Evolutionary conservation across 2,329 filamentous ascomycete species (phyloP), one percentile per base, ranked within the genome.

Genomic region (Trichoderma atrobrunneum): DNA sequence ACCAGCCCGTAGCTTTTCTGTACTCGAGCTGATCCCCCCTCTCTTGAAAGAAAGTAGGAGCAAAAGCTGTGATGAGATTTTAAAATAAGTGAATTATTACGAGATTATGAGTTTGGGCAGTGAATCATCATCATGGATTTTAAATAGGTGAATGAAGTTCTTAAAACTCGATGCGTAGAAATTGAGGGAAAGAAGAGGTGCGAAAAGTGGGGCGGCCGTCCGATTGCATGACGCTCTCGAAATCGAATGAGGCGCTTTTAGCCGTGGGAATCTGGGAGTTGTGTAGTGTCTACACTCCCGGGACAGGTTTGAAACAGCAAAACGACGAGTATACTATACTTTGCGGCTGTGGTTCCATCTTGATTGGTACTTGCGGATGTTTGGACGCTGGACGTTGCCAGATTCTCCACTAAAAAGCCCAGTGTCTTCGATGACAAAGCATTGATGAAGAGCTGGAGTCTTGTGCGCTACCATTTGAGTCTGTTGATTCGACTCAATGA

Each of bases 251-350:
- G 43, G 43, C 43, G 43, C n/a, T 51, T 51, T 51, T 51, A 21
- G 43, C 43, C 43, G 51, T 56, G 51, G 51, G 51, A 24, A 56
- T 36, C 7, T 16, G n/a, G 11, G n/a, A 51, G n/a, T 12, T n/a
- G 3, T 11, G 43, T 51, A 51, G 43, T n/a, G 1, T 24, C 10
- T 51, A 51, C 43, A 5, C 10, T n/a, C n/a, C n/a, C n/a, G n/a
- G n/a, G n/a, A 2, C 43, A 3, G 0, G 10, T 2, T 11, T 6
- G 2, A 1, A 24, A 1, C 2, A 11, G n/a, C 10, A 1, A 11
- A 51, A 12, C 2, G 6, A 1, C 1, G n/a, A 51, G 43, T 51
- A 51, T 10, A 51, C 0, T 11, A 18, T 21, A 51, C 43, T 24
- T 51, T 12, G 10, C 1, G 2, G 16, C 8, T 36, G 34, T 2